phyloP scores from a whole-genome alignment of 345 rosid species.

The Ceriops tagal region DNA sequence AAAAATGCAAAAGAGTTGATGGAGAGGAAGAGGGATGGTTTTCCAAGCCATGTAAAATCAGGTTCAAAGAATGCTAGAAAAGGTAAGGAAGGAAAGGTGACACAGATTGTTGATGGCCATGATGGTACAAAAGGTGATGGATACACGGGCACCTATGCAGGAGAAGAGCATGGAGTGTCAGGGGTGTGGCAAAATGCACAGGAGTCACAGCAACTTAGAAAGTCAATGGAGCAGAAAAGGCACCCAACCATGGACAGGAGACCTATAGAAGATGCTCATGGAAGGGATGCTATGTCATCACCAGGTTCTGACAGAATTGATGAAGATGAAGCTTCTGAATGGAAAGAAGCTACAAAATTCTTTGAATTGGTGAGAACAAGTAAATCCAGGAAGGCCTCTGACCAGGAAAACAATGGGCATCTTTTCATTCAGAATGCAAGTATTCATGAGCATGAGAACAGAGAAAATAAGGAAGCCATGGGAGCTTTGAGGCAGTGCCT shows the following conservation, averaged over 20 bases:
- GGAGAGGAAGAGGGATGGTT: slow-evolving; percentile 60
- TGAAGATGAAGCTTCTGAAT: slow-evolving; percentile 58
- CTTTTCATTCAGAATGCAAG: slow-evolving; percentile 23
- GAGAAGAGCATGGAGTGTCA: slow-evolving; percentile 23
- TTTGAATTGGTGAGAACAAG: slow-evolving; percentile 62
- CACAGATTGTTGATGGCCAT: slow-evolving; percentile 14
- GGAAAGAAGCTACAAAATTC: slow-evolving; percentile 71
- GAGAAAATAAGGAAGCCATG: slow-evolving; percentile 29
- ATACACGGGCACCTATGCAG: slow-evolving; percentile 14
- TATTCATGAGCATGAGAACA: slow-evolving; percentile 35
- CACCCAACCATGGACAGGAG: slow-evolving; percentile 20
- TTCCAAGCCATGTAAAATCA: slow-evolving; percentile 26
- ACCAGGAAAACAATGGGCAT: slow-evolving; percentile 36
- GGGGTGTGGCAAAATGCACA: slow-evolving; percentile 29
- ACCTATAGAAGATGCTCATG: slow-evolving; percentile 34
- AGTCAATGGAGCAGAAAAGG: slow-evolving; percentile 27
- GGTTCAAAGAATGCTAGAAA: slow-evolving; percentile 34
- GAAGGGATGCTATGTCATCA: slow-evolving; percentile 36
- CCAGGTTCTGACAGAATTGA: slow-evolving; percentile 39
- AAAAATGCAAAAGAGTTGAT: slow-evolving; percentile 62
- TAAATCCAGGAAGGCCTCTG: slow-evolving; percentile 39
- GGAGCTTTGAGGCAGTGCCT: slow-evolving; percentile 31
- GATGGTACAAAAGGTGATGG: slow-evolving; percentile 17
- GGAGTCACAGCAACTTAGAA: slow-evolving; percentile 22
- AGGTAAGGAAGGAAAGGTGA: slow-evolving; percentile 33